These are phyloP conservation scores for Bombardia bombarda DNA, from an alignment of 495 filamentous ascomycete species.

Conservation along the genomic window DNA sequence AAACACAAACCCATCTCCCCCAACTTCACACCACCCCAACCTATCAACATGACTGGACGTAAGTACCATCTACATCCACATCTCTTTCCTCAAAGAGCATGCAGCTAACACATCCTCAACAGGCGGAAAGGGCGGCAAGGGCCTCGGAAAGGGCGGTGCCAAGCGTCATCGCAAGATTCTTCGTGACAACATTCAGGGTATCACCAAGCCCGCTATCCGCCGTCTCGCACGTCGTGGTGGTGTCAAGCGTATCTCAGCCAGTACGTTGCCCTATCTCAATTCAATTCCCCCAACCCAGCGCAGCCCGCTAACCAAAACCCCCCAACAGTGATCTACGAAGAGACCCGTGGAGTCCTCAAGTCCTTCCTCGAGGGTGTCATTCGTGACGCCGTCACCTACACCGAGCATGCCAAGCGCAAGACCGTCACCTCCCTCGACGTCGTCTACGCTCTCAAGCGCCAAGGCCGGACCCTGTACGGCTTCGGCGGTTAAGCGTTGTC, in stretches of 20 bases:
- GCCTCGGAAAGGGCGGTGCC: constrained; percentile 75
- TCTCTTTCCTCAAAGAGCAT: constrained; percentile 11
- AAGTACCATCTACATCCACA: constrained; percentile 45
- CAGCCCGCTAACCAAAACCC: constrained; percentile 24
- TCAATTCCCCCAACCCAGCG: neutral
- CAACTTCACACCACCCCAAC: constrained; percentile 10
- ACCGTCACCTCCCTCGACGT: constrained; percentile 93
- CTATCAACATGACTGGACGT: constrained; percentile 84
- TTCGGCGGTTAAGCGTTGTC: constrained; percentile 77
- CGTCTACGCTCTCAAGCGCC: constrained; percentile 88
- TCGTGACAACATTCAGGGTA: constrained; percentile 99
- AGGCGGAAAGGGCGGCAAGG: constrained; percentile 94
- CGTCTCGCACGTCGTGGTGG: constrained; percentile 99
- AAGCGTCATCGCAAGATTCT: constrained; percentile 99
- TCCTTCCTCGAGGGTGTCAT: constrained; percentile 99
- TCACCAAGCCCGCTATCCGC: constrained; percentile 99
- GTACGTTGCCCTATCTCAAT: constrained; percentile 41
- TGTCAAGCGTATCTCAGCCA: constrained; percentile 99
- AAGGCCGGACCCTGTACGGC: constrained; percentile 92
- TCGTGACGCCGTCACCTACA: constrained; percentile 97
- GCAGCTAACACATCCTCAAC: constrained; percentile 19
- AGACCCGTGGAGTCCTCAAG: constrained; percentile 99
- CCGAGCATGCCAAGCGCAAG: constrained; percentile 96
- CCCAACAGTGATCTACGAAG: constrained; percentile 85
- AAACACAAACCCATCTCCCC: constrained; percentile 9